phyloP scores from a whole-genome alignment of 768 basidiomycete species.

The Galerina marginata region DNA sequence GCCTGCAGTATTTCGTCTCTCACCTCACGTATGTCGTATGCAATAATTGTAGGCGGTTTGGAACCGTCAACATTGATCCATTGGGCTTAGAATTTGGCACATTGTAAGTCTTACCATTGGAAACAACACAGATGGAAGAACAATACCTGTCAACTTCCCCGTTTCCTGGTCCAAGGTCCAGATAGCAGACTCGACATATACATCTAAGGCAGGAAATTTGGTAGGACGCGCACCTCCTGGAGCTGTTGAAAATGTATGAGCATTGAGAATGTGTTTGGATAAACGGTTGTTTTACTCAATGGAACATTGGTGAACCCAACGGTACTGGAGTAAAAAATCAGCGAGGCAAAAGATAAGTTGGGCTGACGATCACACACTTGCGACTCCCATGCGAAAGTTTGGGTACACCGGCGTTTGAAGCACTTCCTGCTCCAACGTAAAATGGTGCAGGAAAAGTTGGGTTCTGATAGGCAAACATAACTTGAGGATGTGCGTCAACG shows the following conservation, averaged over 20 bases:
- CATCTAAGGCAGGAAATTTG: slow-evolving; percentile 18
- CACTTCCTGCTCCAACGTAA: slow-evolving; percentile 43
- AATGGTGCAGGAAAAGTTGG: slow-evolving; percentile 41
- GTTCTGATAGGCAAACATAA: slow-evolving; percentile 33
- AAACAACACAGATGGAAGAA: neutral
- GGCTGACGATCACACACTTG: slow-evolving; percentile 23
- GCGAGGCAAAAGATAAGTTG: neutral
- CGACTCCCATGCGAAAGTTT: slow-evolving; percentile 16
- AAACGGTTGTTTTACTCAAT: slow-evolving; percentile 35
- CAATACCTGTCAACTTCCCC: slow-evolving; percentile 45
- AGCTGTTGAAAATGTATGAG: slow-evolving; percentile 28
- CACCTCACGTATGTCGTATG: slow-evolving; percentile 41
- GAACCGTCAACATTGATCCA: slow-evolving; percentile 52
- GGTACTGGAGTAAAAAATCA: slow-evolving; percentile 26
- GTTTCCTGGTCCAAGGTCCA: slow-evolving; percentile 47
- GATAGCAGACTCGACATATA: slow-evolving; percentile 48
- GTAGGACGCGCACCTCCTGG: slow-evolving; percentile 37
- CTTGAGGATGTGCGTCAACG: neutral
- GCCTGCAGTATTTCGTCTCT: neutral
- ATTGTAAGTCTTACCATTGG: neutral
- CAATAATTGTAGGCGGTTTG: slow-evolving; percentile 41
- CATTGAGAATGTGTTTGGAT: neutral
- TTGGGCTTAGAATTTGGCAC: slow-evolving; percentile 37
- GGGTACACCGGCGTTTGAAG: neutral
- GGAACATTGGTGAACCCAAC: slow-evolving; percentile 42